Conservation (phyloP, 495 filamentous ascomycete species). For the Neurospora hispaniola region DNA sequence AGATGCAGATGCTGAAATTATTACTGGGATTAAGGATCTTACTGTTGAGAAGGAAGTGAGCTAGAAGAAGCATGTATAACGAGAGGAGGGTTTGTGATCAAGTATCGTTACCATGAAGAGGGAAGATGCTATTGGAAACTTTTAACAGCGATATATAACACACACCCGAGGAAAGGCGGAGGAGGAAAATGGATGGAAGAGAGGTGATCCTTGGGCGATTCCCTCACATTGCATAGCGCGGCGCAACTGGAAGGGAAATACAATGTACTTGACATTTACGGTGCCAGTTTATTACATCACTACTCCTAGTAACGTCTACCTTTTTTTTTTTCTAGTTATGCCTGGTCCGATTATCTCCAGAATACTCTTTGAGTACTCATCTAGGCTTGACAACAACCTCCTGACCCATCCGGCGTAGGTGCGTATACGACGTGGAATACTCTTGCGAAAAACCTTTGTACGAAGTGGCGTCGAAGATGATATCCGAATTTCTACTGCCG, state of each 20-base stretch:
- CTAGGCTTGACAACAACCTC: too few relatives aligned
- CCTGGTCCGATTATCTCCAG: neutral
- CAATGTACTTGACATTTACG: neutral
- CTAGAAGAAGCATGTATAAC: neutral
- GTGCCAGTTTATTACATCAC: neutral
- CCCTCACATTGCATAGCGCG: conserved; percentile 21
- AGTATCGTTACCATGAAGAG: neutral
- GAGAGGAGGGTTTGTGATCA: neutral
- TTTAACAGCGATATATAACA: neutral
- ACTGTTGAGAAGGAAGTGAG: conserved; percentile 22
- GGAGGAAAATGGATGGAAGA: neutral
- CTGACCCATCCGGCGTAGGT: too few relatives aligned
- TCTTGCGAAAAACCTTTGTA: neutral
- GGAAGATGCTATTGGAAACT: neutral
- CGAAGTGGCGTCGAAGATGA: neutral
- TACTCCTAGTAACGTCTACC: neutral
- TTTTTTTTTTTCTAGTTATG: neutral
- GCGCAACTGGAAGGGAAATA: conserved; percentile 7
- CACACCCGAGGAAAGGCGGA: neutral
- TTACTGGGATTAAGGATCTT: conserved; percentile 38
- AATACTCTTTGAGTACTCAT: too few relatives aligned
- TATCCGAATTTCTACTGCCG: neutral
- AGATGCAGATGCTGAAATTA: conserved; percentile 38
- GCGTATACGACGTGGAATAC: neutral
- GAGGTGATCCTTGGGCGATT: neutral